Evolutionary conservation across 306 rosid genomes (phyloP), one percentile per base, ranked within the genome.

Genomic region (Quercus agrifolia): DNA sequence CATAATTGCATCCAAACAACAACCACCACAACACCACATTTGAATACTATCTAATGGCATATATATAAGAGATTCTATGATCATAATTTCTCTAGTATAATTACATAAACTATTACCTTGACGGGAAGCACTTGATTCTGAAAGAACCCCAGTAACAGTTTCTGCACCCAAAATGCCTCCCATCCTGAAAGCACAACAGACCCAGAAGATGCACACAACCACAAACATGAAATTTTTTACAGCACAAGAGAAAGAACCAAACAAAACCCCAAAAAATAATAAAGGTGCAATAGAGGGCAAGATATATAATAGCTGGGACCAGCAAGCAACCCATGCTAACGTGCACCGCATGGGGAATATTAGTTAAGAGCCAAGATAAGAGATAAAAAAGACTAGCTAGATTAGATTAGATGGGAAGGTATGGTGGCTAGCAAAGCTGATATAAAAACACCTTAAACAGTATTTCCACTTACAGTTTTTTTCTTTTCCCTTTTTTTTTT

Each of bases 281-380:
- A 52, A 38, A 79, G 77, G 76, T 56, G 51, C 49, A 79, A 80
- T 73, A 80, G 74, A 77, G 79, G 79, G 72, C 67, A 80, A 70
- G 38, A 63, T 74, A 72, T 57, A 80, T 49, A 54, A 78, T 71
- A 81, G 83, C 58, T 80, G 92, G 93, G 95, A 91, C 95, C 92
- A 90, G 82, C 69, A 84, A 49, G 54, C 15, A 72, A 84, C 80
- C 80, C 82, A 80, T 79, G 80, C 83, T 83, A 87, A 74, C 81
- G 89, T 91, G 95, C 92, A 91, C 89, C 89, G 84, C 89, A 84
- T 85, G 88, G 82, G 15, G 81, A 74, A 69, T 72, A 87, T 75
- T 87, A 84, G 93, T 78, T 81, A 81, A 49, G 85, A 49, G 85
- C 87, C 71, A 84, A 82, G 84, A 83, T 85, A 38, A 57, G 80